Percentiles rank a stretch among this genome's conserved stretches.
Conservation (phyloP, 1,284 basidiomycete species). For the Rhodotorula sp. region DNA sequence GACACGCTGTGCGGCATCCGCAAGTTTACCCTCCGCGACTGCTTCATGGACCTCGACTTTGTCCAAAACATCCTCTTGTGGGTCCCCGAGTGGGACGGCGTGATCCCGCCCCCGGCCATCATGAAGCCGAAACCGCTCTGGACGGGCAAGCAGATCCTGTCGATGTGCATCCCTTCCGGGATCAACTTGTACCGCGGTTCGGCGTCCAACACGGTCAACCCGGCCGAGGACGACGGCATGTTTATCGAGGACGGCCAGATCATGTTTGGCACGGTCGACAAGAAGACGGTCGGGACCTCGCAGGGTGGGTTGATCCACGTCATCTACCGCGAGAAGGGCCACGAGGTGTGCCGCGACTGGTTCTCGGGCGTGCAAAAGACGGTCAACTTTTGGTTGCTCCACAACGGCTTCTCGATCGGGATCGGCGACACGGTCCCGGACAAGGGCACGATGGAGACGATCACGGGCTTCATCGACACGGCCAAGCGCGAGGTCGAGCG, state of each 20-base stretch:
- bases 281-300: constrained; percentile 94
- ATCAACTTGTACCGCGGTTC: constrained; percentile 80
- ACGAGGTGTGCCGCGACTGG: constrained; percentile 84
- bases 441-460: constrained; percentile 77
- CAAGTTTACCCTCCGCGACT: constrained; percentile 94
- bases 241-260: constrained; percentile 97
- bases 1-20: constrained; percentile 97
- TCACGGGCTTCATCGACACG: constrained; percentile 77
- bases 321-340: constrained; percentile 96
- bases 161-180: constrained; percentile 88
- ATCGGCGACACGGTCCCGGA: constrained; percentile 99
- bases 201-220: constrained; percentile 75
- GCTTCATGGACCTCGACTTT: constrained; percentile 87
- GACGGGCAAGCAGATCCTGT: constrained; percentile 97
- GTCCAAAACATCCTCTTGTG: constrained; percentile 97
- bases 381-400: constrained; percentile 98
- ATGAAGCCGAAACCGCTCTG: constrained; percentile 96
- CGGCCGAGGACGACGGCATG: constrained; percentile 88
- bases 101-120: constrained; percentile 87
- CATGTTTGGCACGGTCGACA: constrained; percentile 92
- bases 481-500: constrained; percentile 73
- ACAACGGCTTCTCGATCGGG: constrained; percentile 98
- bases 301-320: constrained; percentile 95
- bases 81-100: constrained; percentile 96
- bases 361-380: constrained; percentile 94